A percentile compares a stretch with the other conserved stretches of the same genome.
Conservation (phyloP, 2,329 filamentous ascomycete species). For the Arthroderma sp. region DNA sequence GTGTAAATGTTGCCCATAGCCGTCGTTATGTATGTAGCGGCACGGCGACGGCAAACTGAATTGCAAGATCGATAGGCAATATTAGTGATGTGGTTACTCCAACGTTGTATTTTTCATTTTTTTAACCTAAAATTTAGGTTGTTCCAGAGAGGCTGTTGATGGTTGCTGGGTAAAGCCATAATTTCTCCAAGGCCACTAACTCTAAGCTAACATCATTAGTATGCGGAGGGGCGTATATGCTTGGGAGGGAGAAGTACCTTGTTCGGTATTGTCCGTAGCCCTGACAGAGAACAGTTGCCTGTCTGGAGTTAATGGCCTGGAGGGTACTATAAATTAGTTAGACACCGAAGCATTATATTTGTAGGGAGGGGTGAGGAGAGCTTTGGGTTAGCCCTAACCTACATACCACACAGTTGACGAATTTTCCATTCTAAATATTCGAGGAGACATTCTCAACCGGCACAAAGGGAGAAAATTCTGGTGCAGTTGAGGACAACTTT, state of each 20-base stretch:
- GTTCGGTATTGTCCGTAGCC: background rate
- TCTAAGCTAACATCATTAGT: no score
- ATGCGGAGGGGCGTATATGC: no score
- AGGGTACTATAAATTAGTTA: slow-evolving; percentile 39
- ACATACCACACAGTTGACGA: slow-evolving; percentile 39
- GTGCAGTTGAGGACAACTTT: slow-evolving; percentile 49
- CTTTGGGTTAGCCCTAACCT: slow-evolving; percentile 24
- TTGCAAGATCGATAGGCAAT: no score
- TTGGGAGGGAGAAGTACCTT: background rate
- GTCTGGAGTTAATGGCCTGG: slow-evolving; percentile 33
- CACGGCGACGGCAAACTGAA: no score
- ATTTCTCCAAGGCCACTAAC: no score
- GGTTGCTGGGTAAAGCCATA: slow-evolving; percentile 2
- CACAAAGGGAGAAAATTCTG: slow-evolving; percentile 45
- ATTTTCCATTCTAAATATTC: slow-evolving; percentile 39
- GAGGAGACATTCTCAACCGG: slow-evolving; percentile 32
- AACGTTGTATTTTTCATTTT: no score
- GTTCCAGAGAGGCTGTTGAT: slow-evolving; percentile 33
- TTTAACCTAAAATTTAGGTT: slow-evolving; percentile 28
- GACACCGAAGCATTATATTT: slow-evolving; percentile 43
- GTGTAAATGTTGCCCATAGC: slow-evolving; percentile 24
- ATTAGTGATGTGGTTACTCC: no score
- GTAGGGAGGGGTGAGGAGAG: slow-evolving; percentile 31
- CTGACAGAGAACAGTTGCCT: slow-evolving; percentile 6
- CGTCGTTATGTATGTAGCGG: slow-evolving; percentile 28